These are phyloP conservation scores for Populus trichocarpa DNA, from an alignment of 441 rosid genomes.

Conservation along the genomic window DNA sequence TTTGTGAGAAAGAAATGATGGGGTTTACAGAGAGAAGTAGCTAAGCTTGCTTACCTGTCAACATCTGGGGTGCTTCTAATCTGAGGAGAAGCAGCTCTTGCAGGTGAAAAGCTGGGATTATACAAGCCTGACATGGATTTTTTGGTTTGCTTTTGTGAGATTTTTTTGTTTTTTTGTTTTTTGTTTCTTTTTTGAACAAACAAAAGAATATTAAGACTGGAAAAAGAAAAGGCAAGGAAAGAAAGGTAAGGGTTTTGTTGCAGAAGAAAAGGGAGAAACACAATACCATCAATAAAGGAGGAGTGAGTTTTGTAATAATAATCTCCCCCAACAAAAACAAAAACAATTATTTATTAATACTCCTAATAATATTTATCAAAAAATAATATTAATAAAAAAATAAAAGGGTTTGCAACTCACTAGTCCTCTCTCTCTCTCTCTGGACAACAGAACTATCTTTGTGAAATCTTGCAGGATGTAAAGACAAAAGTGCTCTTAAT, in stretches of 20 bases:
- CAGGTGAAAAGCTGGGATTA: constrained; percentile 90
- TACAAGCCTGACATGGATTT: constrained; percentile 86
- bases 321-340: neutral
- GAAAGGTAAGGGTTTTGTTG: constrained; percentile 30
- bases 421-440: constrained; percentile 8
- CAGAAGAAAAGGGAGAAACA: constrained; percentile 39
- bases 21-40: neutral
- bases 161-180: too few species aligned
- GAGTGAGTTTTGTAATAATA: constrained; percentile 17
- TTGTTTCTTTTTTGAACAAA: constrained; percentile 16
- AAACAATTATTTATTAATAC: too few species aligned
- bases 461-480: constrained; percentile 25
- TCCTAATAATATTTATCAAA: too few species aligned
- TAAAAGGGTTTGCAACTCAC: constrained; percentile 46
- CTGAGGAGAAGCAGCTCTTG: constrained; percentile 96
- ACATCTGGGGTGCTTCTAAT: constrained; percentile 84
- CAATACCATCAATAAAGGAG: constrained; percentile 39
- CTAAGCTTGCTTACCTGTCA: constrained; percentile 56
- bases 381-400: too few species aligned
- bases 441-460: neutral
- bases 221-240: neutral
- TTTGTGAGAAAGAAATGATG: neutral
- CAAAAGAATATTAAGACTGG: constrained; percentile 23
- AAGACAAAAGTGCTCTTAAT: neutral
- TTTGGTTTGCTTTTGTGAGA: constrained; percentile 13